Base-by-base conservation (phyloP, 306 rosid species). In the Cajanus cajan region DNA sequence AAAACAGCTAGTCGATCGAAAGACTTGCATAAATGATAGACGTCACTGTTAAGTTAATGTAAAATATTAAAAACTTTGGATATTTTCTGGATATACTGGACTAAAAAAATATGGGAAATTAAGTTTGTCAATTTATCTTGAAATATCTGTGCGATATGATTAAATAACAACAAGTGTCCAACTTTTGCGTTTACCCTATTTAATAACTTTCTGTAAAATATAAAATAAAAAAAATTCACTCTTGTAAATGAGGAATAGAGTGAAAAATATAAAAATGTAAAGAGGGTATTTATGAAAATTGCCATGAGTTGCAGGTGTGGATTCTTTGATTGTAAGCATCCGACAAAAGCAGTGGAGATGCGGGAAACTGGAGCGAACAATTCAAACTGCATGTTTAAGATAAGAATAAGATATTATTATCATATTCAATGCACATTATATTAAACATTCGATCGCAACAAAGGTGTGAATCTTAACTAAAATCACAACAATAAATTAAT, bases 331-430 rank as follows among this genome's bases (percentile, higher is more conserved):
- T 57, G 79, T 62, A 89, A 82, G 94, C 88, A 88, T 85, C 90
- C 90, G 91, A 88, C 94, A 91, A 82, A 80, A 74, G 86, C 78
- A 89, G 79, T 81, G 88, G 88, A 77, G 88, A 87, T 86, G 89
- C 89, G 88, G 80, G 82, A 87, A 84, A 77, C 54, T 43, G 72
- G 88, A 82, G 90, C 83, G 88, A 89, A 85, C 89, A 79, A 86
- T 67, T 88, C 85, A 84, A 76, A 82, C 83, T 36, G 61, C 86
- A 52, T 75, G 85, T 78, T 82, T 34, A 84, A 84, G 77, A 75
- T 76, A 74, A 65, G 80, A 86, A 80, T 82, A 84, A 81, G 66
- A 77, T 72, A 81, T 41, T 51, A 76, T 18, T 47, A 25, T 44
- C 6, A 65, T 69, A 71, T 43, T 77, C 37, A 70, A 71, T 22